Conservation (phyloP, 345 rosid genomes). For the Aegle marmelos region DNA sequence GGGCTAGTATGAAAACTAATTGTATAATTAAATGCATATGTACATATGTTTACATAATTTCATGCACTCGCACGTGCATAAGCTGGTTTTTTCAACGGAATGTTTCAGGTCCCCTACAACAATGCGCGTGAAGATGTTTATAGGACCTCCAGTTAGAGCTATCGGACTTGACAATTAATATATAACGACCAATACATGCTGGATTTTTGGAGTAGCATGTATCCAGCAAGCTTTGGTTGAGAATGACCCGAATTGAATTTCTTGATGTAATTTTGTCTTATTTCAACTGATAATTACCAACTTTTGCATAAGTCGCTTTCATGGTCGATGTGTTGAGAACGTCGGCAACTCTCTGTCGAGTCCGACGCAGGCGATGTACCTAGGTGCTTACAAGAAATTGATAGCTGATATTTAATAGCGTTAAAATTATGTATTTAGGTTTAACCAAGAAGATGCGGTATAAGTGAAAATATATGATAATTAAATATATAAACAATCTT, state of each 20-base stretch:
- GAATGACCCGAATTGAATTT: background rate
- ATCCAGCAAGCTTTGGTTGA: background rate
- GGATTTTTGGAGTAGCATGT: background rate
- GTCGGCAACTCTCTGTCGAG: background rate
- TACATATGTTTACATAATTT: no score
- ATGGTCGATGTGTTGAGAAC: background rate
- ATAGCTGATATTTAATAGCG: no score
- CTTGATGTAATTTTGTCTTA: background rate
- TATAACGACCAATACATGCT: background rate
- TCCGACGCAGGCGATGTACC: background rate
- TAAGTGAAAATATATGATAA: no score
- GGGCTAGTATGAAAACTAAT: no score
- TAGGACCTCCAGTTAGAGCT: background rate
- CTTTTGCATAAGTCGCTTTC: background rate
- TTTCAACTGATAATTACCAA: background rate
- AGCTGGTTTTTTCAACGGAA: no score
- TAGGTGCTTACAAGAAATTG: no score
- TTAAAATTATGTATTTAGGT: no score
- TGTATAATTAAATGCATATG: no score
- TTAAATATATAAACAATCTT: no score
- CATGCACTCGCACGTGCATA: background rate
- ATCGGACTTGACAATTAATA: background rate
- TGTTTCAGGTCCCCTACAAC: background rate
- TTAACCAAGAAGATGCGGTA: no score
- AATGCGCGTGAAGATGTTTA: constrained; percentile 2